These are phyloP conservation scores for Backusella parvicylindrica DNA, from an alignment of 192 early-diverging fungal genomes.

Conservation along the genomic window DNA sequence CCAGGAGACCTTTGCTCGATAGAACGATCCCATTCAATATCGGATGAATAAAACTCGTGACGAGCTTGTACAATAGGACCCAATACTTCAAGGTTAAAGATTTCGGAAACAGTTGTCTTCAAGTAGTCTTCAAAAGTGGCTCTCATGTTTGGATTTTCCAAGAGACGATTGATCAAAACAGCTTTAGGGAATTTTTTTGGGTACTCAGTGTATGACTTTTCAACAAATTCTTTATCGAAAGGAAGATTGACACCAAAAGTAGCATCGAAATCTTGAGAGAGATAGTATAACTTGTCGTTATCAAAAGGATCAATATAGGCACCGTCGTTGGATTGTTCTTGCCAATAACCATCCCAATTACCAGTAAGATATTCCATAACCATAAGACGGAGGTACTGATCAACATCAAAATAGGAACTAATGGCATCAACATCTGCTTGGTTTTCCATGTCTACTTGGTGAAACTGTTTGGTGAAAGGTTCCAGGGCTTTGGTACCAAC, in stretches of 20 bases:
- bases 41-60: conserved; percentile 39
- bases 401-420: conserved; percentile 32
- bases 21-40: conserved; percentile 45
- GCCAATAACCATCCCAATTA: conserved; percentile 50
- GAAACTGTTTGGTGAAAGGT: conserved; percentile 24
- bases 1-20: conserved; percentile 43
- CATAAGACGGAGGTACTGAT: conserved; percentile 43
- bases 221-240: conserved; percentile 4
- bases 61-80: conserved; percentile 36
- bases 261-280: conserved; percentile 47
- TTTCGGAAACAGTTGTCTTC: conserved; percentile 33
- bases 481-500: conserved; percentile 18
- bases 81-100: conserved; percentile 47
- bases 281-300: conserved; percentile 36
- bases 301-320: conserved; percentile 39
- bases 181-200: conserved; percentile 32
- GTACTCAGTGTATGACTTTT: conserved; percentile 33
- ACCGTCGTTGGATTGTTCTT: conserved; percentile 39
- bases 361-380: conserved; percentile 45
- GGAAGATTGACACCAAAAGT: conserved; percentile 48
- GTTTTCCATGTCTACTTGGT: conserved; percentile 15
- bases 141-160: conserved; percentile 33
- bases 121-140: conserved; percentile 41
- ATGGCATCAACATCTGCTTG: conserved; percentile 28
- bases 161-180: conserved; percentile 43